Evolutionary conservation across 1,284 basidiomycete genomes (phyloP), one percentile per base, ranked within the genome.

Genomic region (Psilocybe mexicana): DNA sequence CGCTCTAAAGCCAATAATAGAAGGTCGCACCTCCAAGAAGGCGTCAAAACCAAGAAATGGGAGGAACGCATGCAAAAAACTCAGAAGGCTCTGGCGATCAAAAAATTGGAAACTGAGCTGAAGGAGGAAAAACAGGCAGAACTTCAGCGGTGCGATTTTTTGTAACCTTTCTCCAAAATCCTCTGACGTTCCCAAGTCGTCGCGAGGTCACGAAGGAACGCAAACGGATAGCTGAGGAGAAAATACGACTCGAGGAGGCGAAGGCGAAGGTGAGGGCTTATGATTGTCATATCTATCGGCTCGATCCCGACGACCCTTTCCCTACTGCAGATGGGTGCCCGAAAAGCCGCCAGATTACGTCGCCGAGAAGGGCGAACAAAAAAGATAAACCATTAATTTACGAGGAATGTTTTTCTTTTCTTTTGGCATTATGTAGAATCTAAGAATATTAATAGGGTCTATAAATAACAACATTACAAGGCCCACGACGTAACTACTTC

Each of bases 401-500:
- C 7, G 10, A 26, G 28, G 25, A 5, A 12, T 4, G 7, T 43
- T 56, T 48, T 40, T 55, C 50, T 50, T 54, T 38, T 61, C 52
- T 52, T 47, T 59, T 44, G 25, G 42, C 45, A 58, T 57, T 59
- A 18, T 18, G 18, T 18, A 55, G 55, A 28, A 54, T 64, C 57
- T 61, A 64, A 33, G 51, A 58, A 54, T 52, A 54, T 49, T 43
- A 58, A 43, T 51, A 12, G 45, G 40, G 48, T 58, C 50, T 48
- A 30, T 58, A 18, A 55, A 51, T 49, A 42, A 42, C 26, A 40
- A 26, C 47, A 35, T 66, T 80, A 96, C 61, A 96, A 74, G 58
- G 85, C 82, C 93, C 93, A 94, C 60, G 89, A 92, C 43, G 80
- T 80, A 70, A 93, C 90, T 54, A 84, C 78, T 73, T 96, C 93